Evolutionary conservation across 352 stramenopile species (phyloP).

Genomic region (Hyaloperonospora arabidopsidis): DNA sequence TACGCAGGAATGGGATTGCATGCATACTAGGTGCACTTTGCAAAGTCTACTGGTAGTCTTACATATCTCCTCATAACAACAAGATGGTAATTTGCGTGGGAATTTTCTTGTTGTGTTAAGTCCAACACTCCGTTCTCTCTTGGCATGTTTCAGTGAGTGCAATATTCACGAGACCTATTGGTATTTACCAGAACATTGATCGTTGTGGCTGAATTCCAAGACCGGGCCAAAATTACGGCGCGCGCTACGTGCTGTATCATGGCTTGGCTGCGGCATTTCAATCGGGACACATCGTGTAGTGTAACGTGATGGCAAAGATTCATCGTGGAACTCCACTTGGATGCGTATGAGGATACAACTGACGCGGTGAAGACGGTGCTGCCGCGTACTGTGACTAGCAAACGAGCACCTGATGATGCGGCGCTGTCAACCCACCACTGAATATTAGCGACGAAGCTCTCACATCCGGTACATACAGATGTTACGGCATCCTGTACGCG

Average conservation of each 20-base stretch:
- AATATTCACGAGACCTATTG: conserved; percentile 35
- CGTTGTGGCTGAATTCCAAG: conserved; percentile 39
- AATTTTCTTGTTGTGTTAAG: no score
- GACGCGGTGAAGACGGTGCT: conserved; percentile 79
- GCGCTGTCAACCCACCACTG: neutral
- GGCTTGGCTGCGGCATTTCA: conserved; percentile 43
- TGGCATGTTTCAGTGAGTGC: no score
- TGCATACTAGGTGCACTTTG: no score
- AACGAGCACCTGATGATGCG: conserved; percentile 1
- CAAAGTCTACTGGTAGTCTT: no score
- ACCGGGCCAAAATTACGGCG: conserved; percentile 67
- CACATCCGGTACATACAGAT: conserved; percentile 26
- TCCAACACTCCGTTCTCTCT: no score
- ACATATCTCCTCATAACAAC: no score
- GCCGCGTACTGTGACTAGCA: conserved; percentile 38
- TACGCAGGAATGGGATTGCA: no score
- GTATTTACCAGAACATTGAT: conserved; percentile 61
- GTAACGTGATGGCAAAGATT: conserved; percentile 5
- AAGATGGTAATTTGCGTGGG: no score
- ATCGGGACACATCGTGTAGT: conserved; percentile 74
- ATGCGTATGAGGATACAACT: conserved; percentile 49
- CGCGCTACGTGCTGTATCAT: conserved; percentile 60
- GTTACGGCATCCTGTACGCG: conserved; percentile 29
- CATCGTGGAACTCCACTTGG: conserved; percentile 49
- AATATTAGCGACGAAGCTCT: conserved; percentile 5